Evolutionary conservation across 2,329 filamentous ascomycete species (phyloP).

Genomic region (Hypoxylon sp.): DNA sequence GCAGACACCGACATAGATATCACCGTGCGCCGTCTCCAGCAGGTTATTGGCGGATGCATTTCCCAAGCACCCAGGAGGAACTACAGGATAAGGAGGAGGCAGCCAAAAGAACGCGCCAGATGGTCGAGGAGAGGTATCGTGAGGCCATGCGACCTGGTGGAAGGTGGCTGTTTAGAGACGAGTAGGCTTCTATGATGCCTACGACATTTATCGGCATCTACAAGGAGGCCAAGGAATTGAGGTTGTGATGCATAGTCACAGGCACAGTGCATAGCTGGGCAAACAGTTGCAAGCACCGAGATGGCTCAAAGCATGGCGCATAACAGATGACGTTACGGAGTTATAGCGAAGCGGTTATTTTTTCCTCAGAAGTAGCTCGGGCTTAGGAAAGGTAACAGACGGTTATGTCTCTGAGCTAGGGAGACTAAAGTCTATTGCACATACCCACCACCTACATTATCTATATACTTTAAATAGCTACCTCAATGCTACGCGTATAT

Average conservation of each 20-base stretch:
- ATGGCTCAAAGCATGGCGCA: not conserved
- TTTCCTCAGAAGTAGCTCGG: not conserved
- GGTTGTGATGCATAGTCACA: not conserved
- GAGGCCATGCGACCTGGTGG: constrained; percentile 83
- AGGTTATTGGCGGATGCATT: constrained; percentile 90
- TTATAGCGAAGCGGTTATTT: not conserved
- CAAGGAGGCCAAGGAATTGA: not conserved
- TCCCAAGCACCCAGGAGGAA: constrained; percentile 86
- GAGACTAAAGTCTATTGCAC: too few species aligned
- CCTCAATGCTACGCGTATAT: too few species aligned
- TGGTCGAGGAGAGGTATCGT: constrained; percentile 75
- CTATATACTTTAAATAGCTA: too few species aligned
- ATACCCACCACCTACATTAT: too few species aligned
- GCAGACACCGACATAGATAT: constrained; percentile 79
- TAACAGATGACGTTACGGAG: not conserved
- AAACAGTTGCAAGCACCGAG: not conserved
- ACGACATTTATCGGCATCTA: not conserved
- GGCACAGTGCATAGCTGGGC: not conserved
- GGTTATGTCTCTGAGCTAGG: too few species aligned
- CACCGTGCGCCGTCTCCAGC: constrained; percentile 77
- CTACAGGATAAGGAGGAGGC: constrained; percentile 71
- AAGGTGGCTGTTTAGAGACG: constrained; percentile 83
- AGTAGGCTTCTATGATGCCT: constrained; percentile 61
- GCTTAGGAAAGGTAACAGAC: not conserved
- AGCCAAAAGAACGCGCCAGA: constrained; percentile 66